A percentile compares a stretch with the other conserved stretches of the same genome.
Conservation (phyloP, 2,329 filamentous ascomycete genomes). For the Aspergillus hiratsukae region DNA sequence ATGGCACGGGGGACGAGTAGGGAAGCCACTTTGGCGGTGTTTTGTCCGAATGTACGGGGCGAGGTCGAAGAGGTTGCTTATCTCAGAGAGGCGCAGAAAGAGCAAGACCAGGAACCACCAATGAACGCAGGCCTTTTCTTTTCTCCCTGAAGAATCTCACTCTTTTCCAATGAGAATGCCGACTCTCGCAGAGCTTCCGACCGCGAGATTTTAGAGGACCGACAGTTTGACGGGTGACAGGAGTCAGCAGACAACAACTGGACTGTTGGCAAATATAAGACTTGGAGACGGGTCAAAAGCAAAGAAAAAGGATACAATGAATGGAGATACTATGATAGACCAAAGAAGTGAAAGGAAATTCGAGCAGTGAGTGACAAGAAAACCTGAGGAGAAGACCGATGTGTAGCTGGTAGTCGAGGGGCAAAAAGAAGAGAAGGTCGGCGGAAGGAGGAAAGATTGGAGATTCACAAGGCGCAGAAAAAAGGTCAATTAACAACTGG, state of each 20-base stretch:
- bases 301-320: slow-evolving; percentile 1
- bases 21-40: slow-evolving; percentile 96
- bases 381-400: not conserved
- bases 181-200: not conserved
- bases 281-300: not conserved
- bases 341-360: not conserved
- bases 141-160: not conserved
- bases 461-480: not conserved
- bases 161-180: not conserved
- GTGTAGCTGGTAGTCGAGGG: not conserved
- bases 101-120: slow-evolving; percentile 16
- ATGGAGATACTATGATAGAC: not conserved
- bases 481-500: not conserved
- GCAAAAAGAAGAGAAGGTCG: not conserved
- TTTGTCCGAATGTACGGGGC: slow-evolving; percentile 37
- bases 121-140: not conserved
- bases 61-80: slow-evolving; percentile 10
- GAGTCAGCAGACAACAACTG: slow-evolving; percentile 2
- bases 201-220: slow-evolving; percentile 4
- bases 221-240: slow-evolving; percentile 8
- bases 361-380: not conserved
- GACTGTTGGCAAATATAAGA: not conserved
- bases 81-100: slow-evolving; percentile 21
- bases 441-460: not conserved
- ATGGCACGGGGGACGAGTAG: slow-evolving; percentile 84